Base-by-base conservation (phyloP, 495 filamentous ascomycete species). In the Ascobolus immersus region DNA sequence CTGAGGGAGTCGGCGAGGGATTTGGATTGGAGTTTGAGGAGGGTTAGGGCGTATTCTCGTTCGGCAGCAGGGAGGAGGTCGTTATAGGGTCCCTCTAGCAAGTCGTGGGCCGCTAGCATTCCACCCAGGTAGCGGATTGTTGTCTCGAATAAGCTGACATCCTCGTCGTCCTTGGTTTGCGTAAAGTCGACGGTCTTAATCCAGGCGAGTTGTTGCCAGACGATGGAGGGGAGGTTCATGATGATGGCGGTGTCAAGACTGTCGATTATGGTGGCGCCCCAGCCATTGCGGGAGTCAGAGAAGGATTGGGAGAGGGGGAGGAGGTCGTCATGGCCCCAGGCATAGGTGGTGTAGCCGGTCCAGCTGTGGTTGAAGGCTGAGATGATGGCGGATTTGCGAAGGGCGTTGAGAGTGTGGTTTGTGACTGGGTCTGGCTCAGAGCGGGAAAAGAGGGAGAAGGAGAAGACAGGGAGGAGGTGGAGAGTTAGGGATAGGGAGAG, bases 121-220 rank as follows among this genome's bases (percentile, higher is more conserved):
- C 80, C 80, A n/a, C 59, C 79, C 3, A 90, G 55, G 42, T 89
- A 91, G 3, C 79, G 72, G 44, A 91, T 91, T 5, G 77, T 89
- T 2, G 79, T 91, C 53, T 91, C 79, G 38, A 91, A 91, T 20
- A 91, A 54, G 35, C 71, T 80, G 39, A 89, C 67, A 9, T 55
- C 55, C 4, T 51, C 52, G 46, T 36, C 3, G 11, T 17, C 6
- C 28, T 17, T 3, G 74, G 73, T n/a, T n/a, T n/a, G 55, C 32
- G 60, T 60, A 39, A 77, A 91, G 52, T 91, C 57, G 41, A 89
- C 66, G 0, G 49, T 58, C 0, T 62, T 55, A 28, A 91, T 63
- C 48, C 67, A 71, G 13, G 73, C 57, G 3, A 89, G 45, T 29
- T 86, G 79, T 20, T 66, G 54, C 13, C 64, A 55, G 22, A 86